Evolutionary conservation across 495 filamentous ascomycete species (phyloP), one percentile per base, ranked within the genome.

Genomic region (Daldinia bambusicola): DNA sequence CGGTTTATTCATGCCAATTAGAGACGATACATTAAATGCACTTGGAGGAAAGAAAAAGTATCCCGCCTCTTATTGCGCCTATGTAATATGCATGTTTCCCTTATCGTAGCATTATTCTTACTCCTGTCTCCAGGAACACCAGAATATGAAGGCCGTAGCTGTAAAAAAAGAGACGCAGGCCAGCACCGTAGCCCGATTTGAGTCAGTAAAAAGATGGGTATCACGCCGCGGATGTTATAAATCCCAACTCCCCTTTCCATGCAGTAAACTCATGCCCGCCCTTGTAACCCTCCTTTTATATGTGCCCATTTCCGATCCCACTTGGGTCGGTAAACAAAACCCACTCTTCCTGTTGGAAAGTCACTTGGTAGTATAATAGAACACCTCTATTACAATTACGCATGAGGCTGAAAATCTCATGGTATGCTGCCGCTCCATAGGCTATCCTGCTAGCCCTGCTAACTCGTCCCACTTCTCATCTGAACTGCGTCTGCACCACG

Each of bases 401-500:
- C 51, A n/a, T 4, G 3, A 32, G 55, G 59, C 50, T 13, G 34
- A 30, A 32, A 32, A 31, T 16, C 40, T 57, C 22, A 38, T 20
- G 32, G 50, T 14, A 22, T 57, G 31, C 16, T 38, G 16, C 58
- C n/a, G 26, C 55, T 20, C 31, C 36, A 16, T 32, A 59, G 16
- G 26, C n/a, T 41, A 40, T 10, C 43, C 34, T 30, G 36, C 51
- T 55, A 56, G 50, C 58, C 18, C 31, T 36, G 16, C 31, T 36
- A 16, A 40, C 14, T 57, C 10, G 52, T 50, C 18, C 45, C 57
- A 61, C 34, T 52, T 60, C 64, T 26, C 9, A 18, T 63, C 61
- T 22, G 40, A 38, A 45, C 52, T 48, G 63, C 72, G 75, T 75
- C 69, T 65, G 41, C 72, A 68, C 72, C 72, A 70, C 72, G 60